These are phyloP conservation scores for Chloranthus sessilifolius DNA, from an alignment of 164 flowering plant species.

Conservation along the genomic window DNA sequence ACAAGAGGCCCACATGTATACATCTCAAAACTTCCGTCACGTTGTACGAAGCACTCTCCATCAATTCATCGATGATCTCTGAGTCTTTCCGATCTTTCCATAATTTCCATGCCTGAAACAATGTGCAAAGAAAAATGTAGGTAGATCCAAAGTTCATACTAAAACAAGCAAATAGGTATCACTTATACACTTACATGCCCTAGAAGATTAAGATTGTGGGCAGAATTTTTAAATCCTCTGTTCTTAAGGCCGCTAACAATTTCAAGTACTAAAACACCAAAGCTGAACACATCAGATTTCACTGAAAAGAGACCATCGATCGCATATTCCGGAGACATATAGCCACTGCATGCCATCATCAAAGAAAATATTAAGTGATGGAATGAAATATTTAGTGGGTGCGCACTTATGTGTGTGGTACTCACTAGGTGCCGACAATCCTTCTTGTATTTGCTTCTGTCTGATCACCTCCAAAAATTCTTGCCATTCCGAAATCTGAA, in stretches of 20 bases:
- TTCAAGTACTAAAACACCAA: slow-evolving; percentile 37
- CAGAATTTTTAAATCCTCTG: slow-evolving; percentile 22
- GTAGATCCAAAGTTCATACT: too few relatives aligned
- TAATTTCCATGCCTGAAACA: slow-evolving; percentile 12
- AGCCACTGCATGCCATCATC: slow-evolving; percentile 25
- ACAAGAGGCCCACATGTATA: slow-evolving; percentile 15
- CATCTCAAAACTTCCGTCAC: background rate
- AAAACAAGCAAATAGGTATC: too few relatives aligned
- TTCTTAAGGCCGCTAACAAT: slow-evolving; percentile 30
- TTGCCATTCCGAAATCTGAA: slow-evolving; percentile 47
- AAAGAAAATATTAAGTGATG: too few relatives aligned
- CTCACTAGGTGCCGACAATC: slow-evolving; percentile 39
- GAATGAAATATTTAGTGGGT: too few relatives aligned
- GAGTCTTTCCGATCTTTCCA: slow-evolving; percentile 10
- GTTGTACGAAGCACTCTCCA: background rate
- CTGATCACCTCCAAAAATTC: slow-evolving; percentile 28
- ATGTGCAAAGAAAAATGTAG: too few relatives aligned
- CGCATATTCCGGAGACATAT: slow-evolving; percentile 46
- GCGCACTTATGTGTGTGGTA: slow-evolving; percentile 7
- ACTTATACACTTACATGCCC: slow-evolving; percentile 31
- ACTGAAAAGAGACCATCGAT: slow-evolving; percentile 34
- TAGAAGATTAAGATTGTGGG: slow-evolving; percentile 20
- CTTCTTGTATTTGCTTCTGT: slow-evolving; percentile 18
- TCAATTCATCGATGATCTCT: slow-evolving; percentile 8
- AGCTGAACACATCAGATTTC: slow-evolving; percentile 54